Conservation (phyloP, 164 flowering plant genomes). For the Tetracentron sinense region DNA sequence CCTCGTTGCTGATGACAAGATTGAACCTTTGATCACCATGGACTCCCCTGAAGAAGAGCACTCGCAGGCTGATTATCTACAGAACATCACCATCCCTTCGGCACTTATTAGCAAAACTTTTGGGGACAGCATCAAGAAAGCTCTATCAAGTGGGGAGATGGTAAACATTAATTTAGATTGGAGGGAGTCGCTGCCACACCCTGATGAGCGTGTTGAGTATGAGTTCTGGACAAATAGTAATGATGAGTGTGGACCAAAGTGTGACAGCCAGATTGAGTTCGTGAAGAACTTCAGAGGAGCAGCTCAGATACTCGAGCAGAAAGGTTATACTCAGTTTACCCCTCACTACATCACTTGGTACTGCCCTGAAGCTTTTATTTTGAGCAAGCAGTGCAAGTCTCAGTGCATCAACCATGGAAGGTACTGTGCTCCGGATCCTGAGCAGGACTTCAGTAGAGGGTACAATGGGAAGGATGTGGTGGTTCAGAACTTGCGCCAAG, state of each 20-base stretch:
- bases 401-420: slow-evolving; percentile 98
- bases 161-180: slow-evolving; percentile 77
- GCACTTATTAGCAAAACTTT: slow-evolving; percentile 73
- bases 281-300: slow-evolving; percentile 81
- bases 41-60: slow-evolving; percentile 83
- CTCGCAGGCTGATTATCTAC: slow-evolving; percentile 54
- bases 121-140: slow-evolving; percentile 77
- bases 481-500: slow-evolving; percentile 81
- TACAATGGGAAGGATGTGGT: slow-evolving; percentile 97
- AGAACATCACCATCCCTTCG: slow-evolving; percentile 80
- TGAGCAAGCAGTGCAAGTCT: slow-evolving; percentile 89
- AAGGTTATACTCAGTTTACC: slow-evolving; percentile 84
- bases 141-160: slow-evolving; percentile 57
- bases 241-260: slow-evolving; percentile 89
- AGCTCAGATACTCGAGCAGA: slow-evolving; percentile 84
- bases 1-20: slow-evolving; percentile 72
- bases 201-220: slow-evolving; percentile 92
- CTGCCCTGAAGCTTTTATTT: slow-evolving; percentile 78
- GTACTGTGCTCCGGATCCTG: slow-evolving; percentile 98
- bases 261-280: slow-evolving; percentile 86
- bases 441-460: slow-evolving; percentile 79
- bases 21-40: slow-evolving; percentile 90
- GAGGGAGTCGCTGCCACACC: slow-evolving; percentile 93
- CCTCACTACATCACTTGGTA: slow-evolving; percentile 98
- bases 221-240: slow-evolving; percentile 96